Percentiles rank a stretch among this genome's conserved stretches.
Evolutionary conservation across 768 basidiomycete species (phyloP).

Genomic region (Dictyophora rubrovolvata): DNA sequence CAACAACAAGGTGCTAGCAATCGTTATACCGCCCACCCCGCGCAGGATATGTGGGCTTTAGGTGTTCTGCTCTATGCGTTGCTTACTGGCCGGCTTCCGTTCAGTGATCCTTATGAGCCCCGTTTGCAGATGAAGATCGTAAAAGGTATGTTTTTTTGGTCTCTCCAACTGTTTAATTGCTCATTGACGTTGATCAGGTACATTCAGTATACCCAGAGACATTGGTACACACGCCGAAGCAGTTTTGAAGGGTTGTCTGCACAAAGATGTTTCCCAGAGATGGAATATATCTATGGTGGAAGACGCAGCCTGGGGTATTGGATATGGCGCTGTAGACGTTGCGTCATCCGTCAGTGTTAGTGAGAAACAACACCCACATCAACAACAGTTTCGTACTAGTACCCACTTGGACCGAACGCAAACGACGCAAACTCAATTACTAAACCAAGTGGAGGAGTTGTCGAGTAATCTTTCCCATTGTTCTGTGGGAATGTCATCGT

Average conservation of each 20-base stretch:
- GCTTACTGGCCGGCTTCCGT: slow-evolving; percentile 78
- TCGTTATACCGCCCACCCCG: slow-evolving; percentile 38
- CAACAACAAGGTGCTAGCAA: neutral
- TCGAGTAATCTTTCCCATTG: neutral
- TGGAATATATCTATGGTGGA: slow-evolving; percentile 81
- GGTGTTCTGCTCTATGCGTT: slow-evolving; percentile 85
- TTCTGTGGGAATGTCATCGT: neutral
- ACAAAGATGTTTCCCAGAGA: slow-evolving; percentile 45
- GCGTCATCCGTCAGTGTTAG: too few species aligned
- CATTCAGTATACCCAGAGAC: slow-evolving; percentile 44
- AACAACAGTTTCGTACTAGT: too few species aligned
- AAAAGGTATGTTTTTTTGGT: slow-evolving; percentile 41
- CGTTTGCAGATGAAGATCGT: slow-evolving; percentile 87
- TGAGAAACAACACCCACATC: too few species aligned
- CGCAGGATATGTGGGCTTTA: slow-evolving; percentile 94
- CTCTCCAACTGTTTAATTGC: neutral
- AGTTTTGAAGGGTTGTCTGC: slow-evolving; percentile 73
- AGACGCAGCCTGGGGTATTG: slow-evolving; percentile 71
- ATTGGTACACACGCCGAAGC: slow-evolving; percentile 54
- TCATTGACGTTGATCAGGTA: slow-evolving; percentile 34
- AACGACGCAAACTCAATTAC: too few species aligned
- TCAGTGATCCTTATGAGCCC: slow-evolving; percentile 83
- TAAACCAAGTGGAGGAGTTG: neutral
- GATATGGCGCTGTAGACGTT: slow-evolving; percentile 37
- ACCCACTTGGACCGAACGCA: too few species aligned